These are phyloP conservation scores for Lipomyces orientalis DNA, from an alignment of 805 yeast genomes.

Conservation along the genomic window DNA sequence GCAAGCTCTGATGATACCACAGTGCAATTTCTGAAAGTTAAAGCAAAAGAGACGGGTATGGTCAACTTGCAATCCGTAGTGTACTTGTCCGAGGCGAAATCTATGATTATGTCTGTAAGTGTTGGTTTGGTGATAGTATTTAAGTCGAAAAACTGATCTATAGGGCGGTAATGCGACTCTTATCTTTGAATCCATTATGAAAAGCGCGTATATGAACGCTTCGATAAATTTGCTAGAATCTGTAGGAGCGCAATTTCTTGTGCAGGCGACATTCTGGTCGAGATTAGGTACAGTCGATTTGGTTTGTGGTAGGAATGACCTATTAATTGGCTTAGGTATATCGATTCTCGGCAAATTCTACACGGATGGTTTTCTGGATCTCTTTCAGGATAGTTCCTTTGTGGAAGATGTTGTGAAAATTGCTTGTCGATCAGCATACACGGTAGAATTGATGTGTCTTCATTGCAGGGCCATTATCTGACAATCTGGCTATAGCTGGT, in stretches of 20 bases:
- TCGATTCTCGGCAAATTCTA: constrained; percentile 15
- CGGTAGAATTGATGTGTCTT: constrained; percentile 2
- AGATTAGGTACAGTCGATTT: constrained; percentile 11
- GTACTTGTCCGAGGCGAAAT: constrained; percentile 65
- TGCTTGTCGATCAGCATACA: constrained; percentile 24
- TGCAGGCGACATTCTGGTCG: constrained; percentile 23
- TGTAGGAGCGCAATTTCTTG: constrained; percentile 22
- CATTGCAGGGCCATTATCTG: constrained; percentile 1
- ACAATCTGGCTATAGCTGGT: constrained; percentile 6
- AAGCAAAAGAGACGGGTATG: constrained; percentile 52
- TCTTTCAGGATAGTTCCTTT: constrained; percentile 3
- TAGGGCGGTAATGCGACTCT: constrained; percentile 17
- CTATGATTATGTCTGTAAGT: constrained; percentile 17
- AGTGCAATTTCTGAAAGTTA: constrained; percentile 62
- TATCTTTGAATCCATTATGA: constrained; percentile 25
- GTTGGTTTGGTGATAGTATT: not conserved
- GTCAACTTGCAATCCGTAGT: constrained; percentile 54
- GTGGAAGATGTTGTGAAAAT: constrained; percentile 19
- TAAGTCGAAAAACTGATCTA: not conserved
- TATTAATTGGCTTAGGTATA: constrained; percentile 12
- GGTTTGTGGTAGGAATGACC: not conserved
- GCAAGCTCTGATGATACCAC: constrained; percentile 69
- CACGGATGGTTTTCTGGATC: constrained; percentile 3
- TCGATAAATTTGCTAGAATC: constrained; percentile 6
- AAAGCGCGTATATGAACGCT: constrained; percentile 17